Evolutionary conservation across 1,139 yeast genomes (phyloP).

Genomic region (Saccharomycopsis hybrid): DNA sequence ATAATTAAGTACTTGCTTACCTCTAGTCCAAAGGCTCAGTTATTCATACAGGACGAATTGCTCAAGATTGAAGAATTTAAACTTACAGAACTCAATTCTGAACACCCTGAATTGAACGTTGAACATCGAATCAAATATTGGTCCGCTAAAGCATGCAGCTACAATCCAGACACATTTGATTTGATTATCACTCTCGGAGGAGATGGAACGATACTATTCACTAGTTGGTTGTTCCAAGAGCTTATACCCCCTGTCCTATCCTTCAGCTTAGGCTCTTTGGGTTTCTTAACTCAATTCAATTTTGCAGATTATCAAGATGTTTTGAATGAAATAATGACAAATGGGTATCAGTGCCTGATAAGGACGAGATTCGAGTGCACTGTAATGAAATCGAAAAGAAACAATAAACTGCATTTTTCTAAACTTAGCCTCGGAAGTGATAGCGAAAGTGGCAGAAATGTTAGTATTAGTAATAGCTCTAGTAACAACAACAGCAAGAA

Average conservation of each 20-base stretch:
- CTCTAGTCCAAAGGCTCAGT: constrained; percentile 33
- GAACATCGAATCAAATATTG: constrained; percentile 44
- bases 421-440: too few relatives aligned
- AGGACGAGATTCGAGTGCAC: constrained; percentile 78
- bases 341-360: constrained; percentile 62
- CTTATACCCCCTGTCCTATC: constrained; percentile 80
- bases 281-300: constrained; percentile 76
- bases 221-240: constrained; percentile 53
- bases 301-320: constrained; percentile 48
- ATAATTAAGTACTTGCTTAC: constrained; percentile 52
- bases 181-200: constrained; percentile 70
- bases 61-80: constrained; percentile 37
- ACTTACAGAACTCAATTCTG: constrained; percentile 33
- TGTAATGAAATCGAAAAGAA: constrained; percentile 39
- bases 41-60: constrained; percentile 50
- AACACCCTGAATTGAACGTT: constrained; percentile 33
- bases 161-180: constrained; percentile 47
- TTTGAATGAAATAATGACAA: constrained; percentile 47
- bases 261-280: constrained; percentile 77
- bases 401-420: too few relatives aligned
- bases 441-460: too few relatives aligned
- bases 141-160: constrained; percentile 45
- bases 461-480: neutral
- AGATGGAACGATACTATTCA: constrained; percentile 80
- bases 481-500: neutral